phyloP scores from a whole-genome alignment of 2,329 filamentous ascomycete species.

The Colletotrichum horii region DNA sequence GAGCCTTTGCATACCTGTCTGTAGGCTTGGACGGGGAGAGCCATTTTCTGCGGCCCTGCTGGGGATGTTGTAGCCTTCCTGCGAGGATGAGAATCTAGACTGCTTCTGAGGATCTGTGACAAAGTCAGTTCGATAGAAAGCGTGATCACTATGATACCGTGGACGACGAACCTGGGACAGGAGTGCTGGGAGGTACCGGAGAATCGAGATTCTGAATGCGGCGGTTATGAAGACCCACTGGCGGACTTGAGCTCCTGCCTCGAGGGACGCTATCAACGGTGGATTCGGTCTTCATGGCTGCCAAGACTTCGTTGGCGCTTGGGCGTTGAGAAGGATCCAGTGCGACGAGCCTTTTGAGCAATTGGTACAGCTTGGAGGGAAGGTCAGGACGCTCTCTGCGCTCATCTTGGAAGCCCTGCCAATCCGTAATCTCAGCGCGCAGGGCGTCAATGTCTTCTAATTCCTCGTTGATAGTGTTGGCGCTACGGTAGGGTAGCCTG shows the following conservation, averaged over 20 bases:
- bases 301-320: conserved; percentile 83
- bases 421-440: conserved; percentile 82
- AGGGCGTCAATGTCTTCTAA: conserved; percentile 88
- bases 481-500: conserved; percentile 81
- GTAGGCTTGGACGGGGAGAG: conserved; percentile 30
- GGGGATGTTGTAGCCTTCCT: conserved; percentile 32
- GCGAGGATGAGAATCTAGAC: conserved; percentile 28
- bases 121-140: conserved; percentile 18
- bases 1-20: conserved; percentile 37
- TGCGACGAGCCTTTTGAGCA: conserved; percentile 81
- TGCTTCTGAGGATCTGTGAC: conserved; percentile 37
- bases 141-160: background rate
- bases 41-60: conserved; percentile 25
- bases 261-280: conserved; percentile 47
- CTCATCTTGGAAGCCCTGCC: conserved; percentile 86
- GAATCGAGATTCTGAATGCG: conserved; percentile 63
- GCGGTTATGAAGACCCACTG: conserved; percentile 45
- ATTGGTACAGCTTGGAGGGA: conserved; percentile 82
- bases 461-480: conserved; percentile 87
- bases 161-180: conserved; percentile 44
- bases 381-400: conserved; percentile 78
- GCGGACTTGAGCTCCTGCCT: conserved; percentile 36
- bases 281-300: conserved; percentile 74
- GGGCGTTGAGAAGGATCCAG: conserved; percentile 79
- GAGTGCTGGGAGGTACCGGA: conserved; percentile 53